Evolutionary conservation across 169 alveolate species (phyloP).

Genomic region (Plasmodium knowlesi): DNA sequence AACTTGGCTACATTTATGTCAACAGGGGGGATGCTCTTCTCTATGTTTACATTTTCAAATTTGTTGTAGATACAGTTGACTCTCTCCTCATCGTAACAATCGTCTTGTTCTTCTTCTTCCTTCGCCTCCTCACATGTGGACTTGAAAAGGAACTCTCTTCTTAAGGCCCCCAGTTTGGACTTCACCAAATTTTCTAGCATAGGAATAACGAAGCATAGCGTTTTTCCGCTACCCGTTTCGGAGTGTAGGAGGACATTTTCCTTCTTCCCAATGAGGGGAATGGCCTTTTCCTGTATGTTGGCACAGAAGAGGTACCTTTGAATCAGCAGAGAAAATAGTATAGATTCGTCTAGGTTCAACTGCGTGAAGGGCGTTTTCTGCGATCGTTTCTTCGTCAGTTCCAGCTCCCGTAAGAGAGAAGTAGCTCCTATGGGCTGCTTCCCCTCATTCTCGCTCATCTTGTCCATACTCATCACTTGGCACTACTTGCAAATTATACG

Average conservation of each 20-base stretch:
- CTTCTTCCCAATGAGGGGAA: slow-evolving; percentile 88
- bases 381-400: neutral
- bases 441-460: neutral
- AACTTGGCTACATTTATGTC: slow-evolving; percentile 5
- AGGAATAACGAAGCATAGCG: slow-evolving; percentile 91
- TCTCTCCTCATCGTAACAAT: neutral
- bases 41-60: slow-evolving; percentile 15
- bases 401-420: neutral
- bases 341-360: slow-evolving; percentile 31
- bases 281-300: slow-evolving; percentile 87
- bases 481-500: neutral
- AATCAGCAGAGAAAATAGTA: slow-evolving; percentile 37
- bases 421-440: neutral
- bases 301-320: slow-evolving; percentile 64
- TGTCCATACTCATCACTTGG: neutral
- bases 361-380: slow-evolving; percentile 30
- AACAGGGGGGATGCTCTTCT: neutral
- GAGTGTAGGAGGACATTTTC: slow-evolving; percentile 93
- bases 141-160: neutral
- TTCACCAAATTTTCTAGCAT: slow-evolving; percentile 88
- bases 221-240: slow-evolving; percentile 94
- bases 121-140: neutral
- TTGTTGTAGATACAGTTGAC: slow-evolving; percentile 13
- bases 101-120: neutral
- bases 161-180: slow-evolving; percentile 76